phyloP scores from a whole-genome alignment of 306 rosid species.

The Lathyrus aphaca region DNA sequence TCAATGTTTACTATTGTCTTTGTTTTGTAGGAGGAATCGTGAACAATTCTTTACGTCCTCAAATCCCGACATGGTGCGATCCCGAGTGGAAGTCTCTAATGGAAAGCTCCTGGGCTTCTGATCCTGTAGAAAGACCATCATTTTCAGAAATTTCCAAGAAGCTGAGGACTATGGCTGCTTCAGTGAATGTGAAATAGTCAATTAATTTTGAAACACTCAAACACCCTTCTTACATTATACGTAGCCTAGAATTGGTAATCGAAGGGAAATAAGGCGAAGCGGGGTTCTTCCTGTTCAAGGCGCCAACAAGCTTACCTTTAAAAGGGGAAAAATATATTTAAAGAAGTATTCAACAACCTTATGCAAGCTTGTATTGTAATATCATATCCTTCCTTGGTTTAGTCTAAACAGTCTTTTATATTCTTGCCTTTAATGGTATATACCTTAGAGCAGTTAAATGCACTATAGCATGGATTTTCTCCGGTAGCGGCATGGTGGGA shows the following conservation, averaged over 20 bases:
- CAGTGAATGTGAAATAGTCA: conserved; percentile 82
- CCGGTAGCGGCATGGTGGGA: conserved; percentile 47
- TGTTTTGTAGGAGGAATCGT: conserved; percentile 84
- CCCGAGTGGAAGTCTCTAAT: conserved; percentile 98
- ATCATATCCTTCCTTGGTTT: conserved; percentile 53
- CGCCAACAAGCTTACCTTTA: conserved; percentile 46
- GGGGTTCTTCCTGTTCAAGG: conserved; percentile 50
- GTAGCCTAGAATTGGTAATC: conserved; percentile 52
- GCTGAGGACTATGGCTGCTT: conserved; percentile 96
- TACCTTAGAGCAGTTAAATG: conserved; percentile 47
- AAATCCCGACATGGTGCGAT: conserved; percentile 95
- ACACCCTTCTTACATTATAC: conserved; percentile 46
- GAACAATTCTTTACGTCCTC: conserved; percentile 84
- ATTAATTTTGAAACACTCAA: conserved; percentile 37
- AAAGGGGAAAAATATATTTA: conserved; percentile 29
- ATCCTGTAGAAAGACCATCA: conserved; percentile 80
- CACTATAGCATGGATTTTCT: conserved; percentile 49
- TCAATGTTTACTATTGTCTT: conserved; percentile 26
- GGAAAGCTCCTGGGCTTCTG: conserved; percentile 96
- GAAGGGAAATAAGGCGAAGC: conserved; percentile 58
- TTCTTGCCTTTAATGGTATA: conserved; percentile 51
- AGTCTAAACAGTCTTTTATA: conserved; percentile 43
- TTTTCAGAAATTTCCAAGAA: conserved; percentile 95
- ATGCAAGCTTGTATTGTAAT: conserved; percentile 53
- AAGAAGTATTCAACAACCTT: conserved; percentile 46